These are phyloP conservation scores for Fraxinus americana DNA, from an alignment of 257 asterid species.

Conservation along the genomic window DNA sequence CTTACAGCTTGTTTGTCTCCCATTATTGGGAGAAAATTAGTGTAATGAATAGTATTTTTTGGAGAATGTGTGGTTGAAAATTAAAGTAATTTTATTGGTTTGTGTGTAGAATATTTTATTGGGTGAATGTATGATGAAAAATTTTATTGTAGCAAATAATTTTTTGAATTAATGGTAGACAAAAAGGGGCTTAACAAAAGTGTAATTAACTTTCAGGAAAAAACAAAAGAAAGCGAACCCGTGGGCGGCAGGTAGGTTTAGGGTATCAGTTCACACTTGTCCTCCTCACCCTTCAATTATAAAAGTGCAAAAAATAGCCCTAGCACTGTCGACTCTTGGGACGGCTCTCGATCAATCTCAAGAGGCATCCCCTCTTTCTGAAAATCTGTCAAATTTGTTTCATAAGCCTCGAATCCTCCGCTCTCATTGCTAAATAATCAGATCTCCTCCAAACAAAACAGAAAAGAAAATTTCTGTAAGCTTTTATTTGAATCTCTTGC, in stretches of 20 bases:
- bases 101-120: no score
- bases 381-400: not conserved
- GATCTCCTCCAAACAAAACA: not conserved
- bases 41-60: no score
- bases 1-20: no score
- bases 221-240: not conserved
- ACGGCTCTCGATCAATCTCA: slow-evolving; percentile 25
- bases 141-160: no score
- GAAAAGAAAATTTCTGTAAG: not conserved
- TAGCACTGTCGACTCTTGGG: not conserved
- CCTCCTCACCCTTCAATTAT: not conserved
- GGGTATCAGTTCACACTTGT: not conserved
- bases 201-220: not conserved
- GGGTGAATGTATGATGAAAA: no score
- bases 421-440: not conserved
- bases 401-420: slow-evolving; percentile 12
- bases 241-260: slow-evolving; percentile 12
- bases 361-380: slow-evolving; percentile 19
- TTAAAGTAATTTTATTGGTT: no score
- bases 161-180: no score
- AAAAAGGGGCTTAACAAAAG: no score
- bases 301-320: not conserved
- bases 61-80: no score
- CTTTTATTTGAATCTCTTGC: not conserved
- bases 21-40: no score